Percentiles rank a stretch among this genome's conserved stretches.
These are phyloP conservation scores for Sextonia rubra DNA, from an alignment of 164 flowering plant species.

Conservation along the genomic window DNA sequence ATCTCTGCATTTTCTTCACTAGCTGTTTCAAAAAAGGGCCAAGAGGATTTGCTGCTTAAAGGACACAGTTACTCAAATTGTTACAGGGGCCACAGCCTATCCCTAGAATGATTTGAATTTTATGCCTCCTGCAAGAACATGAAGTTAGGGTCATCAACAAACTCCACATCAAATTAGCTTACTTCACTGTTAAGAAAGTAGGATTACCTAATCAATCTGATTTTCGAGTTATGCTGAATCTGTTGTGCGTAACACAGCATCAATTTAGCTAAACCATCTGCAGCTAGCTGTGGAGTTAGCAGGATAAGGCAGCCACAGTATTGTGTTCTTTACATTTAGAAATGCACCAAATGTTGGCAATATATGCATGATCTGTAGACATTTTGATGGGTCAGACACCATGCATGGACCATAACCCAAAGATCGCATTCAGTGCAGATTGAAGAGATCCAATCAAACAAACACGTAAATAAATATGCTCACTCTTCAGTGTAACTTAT, in stretches of 20 bases:
- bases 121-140: too few relatives aligned
- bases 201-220: not conserved
- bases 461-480: not conserved
- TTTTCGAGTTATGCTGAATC: not conserved
- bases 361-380: not conserved
- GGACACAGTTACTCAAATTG: too few relatives aligned
- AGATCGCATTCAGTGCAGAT: not conserved
- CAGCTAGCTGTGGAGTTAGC: too few relatives aligned
- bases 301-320: not conserved
- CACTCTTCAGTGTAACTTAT: not conserved
- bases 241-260: not conserved
- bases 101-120: too few relatives aligned
- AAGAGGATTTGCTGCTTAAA: too few relatives aligned
- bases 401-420: not conserved
- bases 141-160: too few relatives aligned
- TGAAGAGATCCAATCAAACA: not conserved
- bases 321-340: not conserved
- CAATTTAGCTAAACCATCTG: too few relatives aligned
- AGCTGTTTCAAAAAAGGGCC: not conserved
- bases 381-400: not conserved
- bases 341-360: not conserved
- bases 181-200: not conserved
- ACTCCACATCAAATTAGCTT: not conserved
- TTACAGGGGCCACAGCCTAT: too few relatives aligned
- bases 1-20: slow-evolving; percentile 2